Base-by-base conservation (phyloP, 202 grass and related monocot genomes). In the Thinopyrum obtusiflorum region DNA sequence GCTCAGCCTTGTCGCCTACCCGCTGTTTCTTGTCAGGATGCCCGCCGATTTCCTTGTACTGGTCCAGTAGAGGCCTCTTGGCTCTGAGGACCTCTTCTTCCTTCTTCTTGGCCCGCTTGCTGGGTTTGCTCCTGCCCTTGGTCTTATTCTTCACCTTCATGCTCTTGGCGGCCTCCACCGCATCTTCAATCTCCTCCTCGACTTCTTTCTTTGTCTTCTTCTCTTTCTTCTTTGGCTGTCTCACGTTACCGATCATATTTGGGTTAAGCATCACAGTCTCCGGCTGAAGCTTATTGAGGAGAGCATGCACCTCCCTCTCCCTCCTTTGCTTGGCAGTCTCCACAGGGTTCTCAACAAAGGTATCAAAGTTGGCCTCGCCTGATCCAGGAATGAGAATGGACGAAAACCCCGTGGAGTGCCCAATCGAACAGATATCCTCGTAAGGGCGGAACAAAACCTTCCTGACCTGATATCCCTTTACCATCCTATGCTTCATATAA, bases 71-170 rank as follows among this genome's bases (percentile, higher is more conserved):
- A 9, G 84, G 84, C 57, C 89, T 94, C 84, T 98, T 98, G 6
- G 84, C 88, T 76, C 83, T 91, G 35, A 95, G 89, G 79, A 95
- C 89, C 65, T 89, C 90, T 51, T 98, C 93, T 65, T 92, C 62
- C 77, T 93, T 95, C 80, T 88, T 92, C 71, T 87, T 95, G 12
- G 93, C 82, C 66, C 7, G 84, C 87, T 95, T 98, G 80, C 93
- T 98, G 11, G 96, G 91, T 66, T 98, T 98, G 84, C 79, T 95
- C 85, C 93, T 98, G 65, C 96, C 93, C 86, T 98, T 98, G 11
- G 96, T 98, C 68, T 98, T 98, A 27, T 95, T 98, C 90, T 95
- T 95, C 7, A 89, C 31, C 69, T 77, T 49, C n/a, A 62, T 84
- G 49, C 75, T 80, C 68, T 93, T 93, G 60, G 93, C 89, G 0